Base-by-base conservation (phyloP, 345 rosid genomes). In the Conringia planisiliqua region DNA sequence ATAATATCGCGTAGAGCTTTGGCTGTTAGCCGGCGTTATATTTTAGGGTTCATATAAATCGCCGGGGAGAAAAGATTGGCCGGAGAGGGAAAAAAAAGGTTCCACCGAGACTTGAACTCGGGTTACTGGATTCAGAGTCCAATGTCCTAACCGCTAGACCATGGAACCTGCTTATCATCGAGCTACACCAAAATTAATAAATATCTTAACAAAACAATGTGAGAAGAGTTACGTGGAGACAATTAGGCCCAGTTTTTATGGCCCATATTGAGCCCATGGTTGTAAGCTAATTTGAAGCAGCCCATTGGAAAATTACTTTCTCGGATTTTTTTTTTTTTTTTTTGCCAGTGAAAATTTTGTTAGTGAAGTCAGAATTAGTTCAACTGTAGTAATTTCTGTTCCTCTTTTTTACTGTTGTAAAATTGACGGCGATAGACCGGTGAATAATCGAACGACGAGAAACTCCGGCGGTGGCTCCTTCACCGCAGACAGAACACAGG, bases 71-170 rank as follows among this genome's bases (percentile, higher is more conserved):
- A 58, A 22, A 2, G 3, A 0, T 22, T n/a, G 30, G 57, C 3
- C 58, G 66, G 65, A 40, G 26, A 4, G 58, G 1, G 1, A 35
- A 35, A 30, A 60, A 58, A 44, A 4, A 88, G 90, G 91, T 93
- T 84, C 97, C 82, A 91, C 96, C 91, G 90, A 93, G 88, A 88
- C 44, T 91, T 89, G 97, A 93, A 93, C 94, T 91, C 94, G 92
- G 92, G 97, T 84, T 90, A 90, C 86, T 86, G 86, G 89, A 90
- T 90, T 90, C 92, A 93, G 91, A 88, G 96, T 89, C 91, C 85
- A 86, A 87, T 91, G 94, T 89, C 96, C 96, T 90, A 46, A 90
- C 98, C 97, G 82, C 96, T 90, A 87, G 95, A 90, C 89, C 95
- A 87, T 85, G 82, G 95, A 80, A 74, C 83, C 83, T 0, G 1